These are phyloP conservation scores for Streptanthus diversifolius DNA, from an alignment of 345 rosid species.

Conservation along the genomic window DNA sequence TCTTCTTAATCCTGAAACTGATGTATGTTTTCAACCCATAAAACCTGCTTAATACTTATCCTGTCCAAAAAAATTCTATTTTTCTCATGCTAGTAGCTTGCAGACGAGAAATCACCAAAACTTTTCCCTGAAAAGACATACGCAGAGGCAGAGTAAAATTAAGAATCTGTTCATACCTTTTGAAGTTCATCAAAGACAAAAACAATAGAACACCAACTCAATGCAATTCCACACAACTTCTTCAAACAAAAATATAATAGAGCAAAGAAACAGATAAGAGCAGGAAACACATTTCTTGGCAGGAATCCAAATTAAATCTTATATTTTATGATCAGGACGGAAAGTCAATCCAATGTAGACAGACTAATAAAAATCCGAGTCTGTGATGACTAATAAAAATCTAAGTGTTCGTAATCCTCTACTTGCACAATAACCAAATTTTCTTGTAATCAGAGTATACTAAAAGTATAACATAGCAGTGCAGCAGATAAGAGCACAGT, in stretches of 20 bases:
- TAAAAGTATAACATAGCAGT: neutral
- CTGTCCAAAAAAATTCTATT: neutral
- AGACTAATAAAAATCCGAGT: neutral
- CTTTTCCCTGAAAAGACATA: slow-evolving; percentile 13
- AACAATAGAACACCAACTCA: neutral
- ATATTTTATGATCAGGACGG: neutral
- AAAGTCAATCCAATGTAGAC: neutral
- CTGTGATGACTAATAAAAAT: neutral
- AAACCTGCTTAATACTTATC: slow-evolving; percentile 5
- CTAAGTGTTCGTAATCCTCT: neutral
- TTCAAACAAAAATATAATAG: neutral
- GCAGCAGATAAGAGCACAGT: neutral
- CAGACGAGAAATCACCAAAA: slow-evolving; percentile 11
- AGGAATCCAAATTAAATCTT: neutral
- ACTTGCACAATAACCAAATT: neutral
- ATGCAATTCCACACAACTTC: neutral
- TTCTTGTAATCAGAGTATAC: neutral
- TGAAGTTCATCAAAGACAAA: neutral
- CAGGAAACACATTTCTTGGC: neutral
- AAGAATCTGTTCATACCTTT: neutral
- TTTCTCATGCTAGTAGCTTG: slow-evolving; percentile 1
- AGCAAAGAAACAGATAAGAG: neutral
- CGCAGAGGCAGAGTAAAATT: neutral
- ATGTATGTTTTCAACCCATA: neutral
- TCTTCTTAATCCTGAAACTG: neutral